These are phyloP conservation scores for Penicillium macrosclerotiorum DNA, from an alignment of 495 filamentous ascomycete genomes.

Conservation along the genomic window DNA sequence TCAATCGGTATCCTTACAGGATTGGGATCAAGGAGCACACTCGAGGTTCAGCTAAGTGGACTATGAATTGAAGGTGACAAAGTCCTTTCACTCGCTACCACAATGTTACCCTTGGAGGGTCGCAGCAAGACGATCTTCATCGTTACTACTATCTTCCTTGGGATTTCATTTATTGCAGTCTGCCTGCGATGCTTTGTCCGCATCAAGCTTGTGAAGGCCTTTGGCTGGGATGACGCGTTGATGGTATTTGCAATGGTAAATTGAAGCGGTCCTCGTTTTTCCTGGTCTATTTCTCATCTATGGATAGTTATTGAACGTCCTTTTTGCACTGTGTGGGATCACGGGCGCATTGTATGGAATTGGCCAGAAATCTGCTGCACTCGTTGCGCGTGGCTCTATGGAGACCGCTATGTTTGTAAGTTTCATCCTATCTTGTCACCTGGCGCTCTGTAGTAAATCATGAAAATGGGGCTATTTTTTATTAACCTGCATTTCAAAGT, in stretches of 20 bases:
- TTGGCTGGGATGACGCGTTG: slow-evolving; percentile 44
- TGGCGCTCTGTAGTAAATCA: not conserved
- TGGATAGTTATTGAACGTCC: slow-evolving; percentile 25
- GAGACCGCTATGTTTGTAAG: slow-evolving; percentile 44
- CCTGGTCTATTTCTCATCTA: not conserved
- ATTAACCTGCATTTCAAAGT: slow-evolving; percentile 18
- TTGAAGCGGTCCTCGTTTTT: not conserved
- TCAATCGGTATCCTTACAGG: not conserved
- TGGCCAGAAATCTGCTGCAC: slow-evolving; percentile 23
- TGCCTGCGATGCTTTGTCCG: slow-evolving; percentile 43
- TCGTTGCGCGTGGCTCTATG: slow-evolving; percentile 17
- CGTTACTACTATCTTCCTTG: slow-evolving; percentile 38
- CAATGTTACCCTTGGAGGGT: slow-evolving; percentile 36
- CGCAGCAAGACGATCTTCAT: slow-evolving; percentile 39
- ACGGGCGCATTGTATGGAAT: slow-evolving; percentile 37
- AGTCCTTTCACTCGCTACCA: slow-evolving; percentile 11
- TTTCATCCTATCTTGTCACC: slow-evolving; percentile 4
- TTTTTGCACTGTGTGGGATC: slow-evolving; percentile 42
- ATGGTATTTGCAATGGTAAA: slow-evolving; percentile 45
- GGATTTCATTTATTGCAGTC: slow-evolving; percentile 37
- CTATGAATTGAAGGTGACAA: slow-evolving; percentile 16
- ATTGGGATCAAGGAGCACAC: no score
- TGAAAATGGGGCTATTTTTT: not conserved
- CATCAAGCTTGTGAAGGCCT: slow-evolving; percentile 36
- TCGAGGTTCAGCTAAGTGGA: no score